Evolutionary conservation across 768 basidiomycete genomes (phyloP), one percentile per base, ranked within the genome.

Genomic region (Kwoniella bestiolae): DNA sequence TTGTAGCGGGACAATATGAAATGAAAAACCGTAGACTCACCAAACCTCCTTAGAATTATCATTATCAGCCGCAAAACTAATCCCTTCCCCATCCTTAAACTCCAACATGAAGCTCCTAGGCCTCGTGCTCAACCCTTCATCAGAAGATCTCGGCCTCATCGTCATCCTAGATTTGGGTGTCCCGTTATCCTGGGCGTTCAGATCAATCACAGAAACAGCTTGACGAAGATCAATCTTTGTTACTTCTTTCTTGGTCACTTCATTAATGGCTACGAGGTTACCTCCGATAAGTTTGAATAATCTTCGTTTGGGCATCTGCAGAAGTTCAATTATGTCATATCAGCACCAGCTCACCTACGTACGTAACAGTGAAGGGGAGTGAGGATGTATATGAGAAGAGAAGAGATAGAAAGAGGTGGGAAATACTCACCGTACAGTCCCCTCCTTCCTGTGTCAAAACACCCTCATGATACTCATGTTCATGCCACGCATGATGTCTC

Each of bases 371-470:
- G n/a, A n/a, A n/a, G n/a, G n/a, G n/a, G n/a, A n/a, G n/a, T n/a
- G n/a, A n/a, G n/a, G n/a, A n/a, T n/a, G n/a, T n/a, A 28, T 9
- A 28, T 12, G 32, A 18, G 16, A 32, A 18, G 16, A 28, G 21
- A 14, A 32, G 31, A 18, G 14, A 34, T 56, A 18, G 18, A 41
- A 18, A 56, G 14, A 9, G 3, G 18, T 44, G 14, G 28, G 16
- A 25, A 38, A 25, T 3, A 84, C 91, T 78, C 81, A 96, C 94
- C 67, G 83, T 85, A 78, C 94, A 96, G 78, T 95, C 95, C 9
- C 94, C 95, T 16, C 95, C 95, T 68, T 85, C 87, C 83, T 98
- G 95, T 14, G 95, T 98, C 69, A 98, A 81, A 0, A 88, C 89
- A 28, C 95, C 93, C 80, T 96, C 91, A 81, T 91, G 92, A 81